Conservation (phyloP, 1,139 yeast genomes). For the Saccharomycopsis hybrid region DNA sequence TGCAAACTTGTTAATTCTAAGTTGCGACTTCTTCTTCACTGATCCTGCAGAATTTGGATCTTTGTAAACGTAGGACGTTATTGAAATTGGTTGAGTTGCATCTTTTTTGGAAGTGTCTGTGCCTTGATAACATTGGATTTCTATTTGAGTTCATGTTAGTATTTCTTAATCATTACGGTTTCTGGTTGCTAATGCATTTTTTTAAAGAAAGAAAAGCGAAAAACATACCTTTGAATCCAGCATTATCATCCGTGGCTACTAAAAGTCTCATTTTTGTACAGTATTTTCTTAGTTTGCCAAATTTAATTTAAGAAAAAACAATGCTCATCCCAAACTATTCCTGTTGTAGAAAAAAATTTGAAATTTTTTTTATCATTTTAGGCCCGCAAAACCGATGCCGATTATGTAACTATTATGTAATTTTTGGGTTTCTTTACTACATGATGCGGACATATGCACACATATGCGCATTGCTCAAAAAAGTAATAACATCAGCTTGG, state of each 20-base stretch:
- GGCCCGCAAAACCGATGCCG: too few species aligned
- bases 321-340: not conserved
- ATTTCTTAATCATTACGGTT: too few species aligned
- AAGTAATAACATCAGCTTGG: not conserved
- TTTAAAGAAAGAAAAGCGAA: not conserved
- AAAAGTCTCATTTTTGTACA: slow-evolving; percentile 38
- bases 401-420: too few species aligned
- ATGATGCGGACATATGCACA: too few species aligned
- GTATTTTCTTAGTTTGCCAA: not conserved
- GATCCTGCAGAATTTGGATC: too few species aligned
- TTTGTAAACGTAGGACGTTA: slow-evolving; percentile 35
- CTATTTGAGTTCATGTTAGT: slow-evolving; percentile 25
- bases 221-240: slow-evolving; percentile 36
- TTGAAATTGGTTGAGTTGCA: slow-evolving; percentile 47
- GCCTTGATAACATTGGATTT: slow-evolving; percentile 49
- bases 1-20: slow-evolving; percentile 7
- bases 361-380: too few species aligned
- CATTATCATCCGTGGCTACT: slow-evolving; percentile 52
- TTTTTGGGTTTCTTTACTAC: too few species aligned
- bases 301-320: not conserved
- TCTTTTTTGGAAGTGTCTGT: slow-evolving; percentile 64
- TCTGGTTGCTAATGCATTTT: not conserved
- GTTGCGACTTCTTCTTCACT: not conserved
- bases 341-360: not conserved
- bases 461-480: too few species aligned